These are phyloP conservation scores for Neurospora terricola DNA, from an alignment of 495 filamentous ascomycete species.

Conservation along the genomic window DNA sequence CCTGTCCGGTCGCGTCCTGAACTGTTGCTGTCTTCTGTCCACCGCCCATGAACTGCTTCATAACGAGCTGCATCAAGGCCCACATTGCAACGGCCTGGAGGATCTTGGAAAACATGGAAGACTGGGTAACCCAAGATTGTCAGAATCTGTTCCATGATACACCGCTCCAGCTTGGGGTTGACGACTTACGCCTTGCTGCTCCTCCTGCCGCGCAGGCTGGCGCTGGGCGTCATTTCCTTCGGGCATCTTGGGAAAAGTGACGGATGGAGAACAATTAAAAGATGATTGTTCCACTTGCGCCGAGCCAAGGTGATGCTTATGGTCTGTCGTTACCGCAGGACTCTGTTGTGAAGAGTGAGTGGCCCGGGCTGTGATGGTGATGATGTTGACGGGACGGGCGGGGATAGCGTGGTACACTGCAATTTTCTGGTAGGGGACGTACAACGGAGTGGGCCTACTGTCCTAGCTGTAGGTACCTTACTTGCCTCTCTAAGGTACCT, in stretches of 20 bases:
- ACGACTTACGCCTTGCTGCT: constrained; percentile 29
- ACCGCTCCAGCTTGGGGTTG: not conserved
- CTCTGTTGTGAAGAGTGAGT: not conserved
- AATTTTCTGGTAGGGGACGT: not conserved
- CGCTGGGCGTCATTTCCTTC: constrained; percentile 19
- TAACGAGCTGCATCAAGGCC: constrained; percentile 35
- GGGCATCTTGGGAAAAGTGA: constrained; percentile 24
- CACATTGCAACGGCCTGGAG: constrained; percentile 31
- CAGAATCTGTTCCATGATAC: constrained; percentile 6
- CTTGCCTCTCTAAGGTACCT: not conserved
- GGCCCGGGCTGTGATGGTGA: not conserved
- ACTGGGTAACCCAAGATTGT: constrained; percentile 6
- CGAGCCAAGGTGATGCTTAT: not conserved
- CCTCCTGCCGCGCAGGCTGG: constrained; percentile 19
- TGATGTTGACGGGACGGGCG: not conserved
- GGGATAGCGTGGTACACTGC: not conserved
- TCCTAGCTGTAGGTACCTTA: not conserved
- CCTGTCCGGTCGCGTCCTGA: constrained; percentile 37
- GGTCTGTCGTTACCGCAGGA: not conserved
- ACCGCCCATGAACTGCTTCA: constrained; percentile 39
- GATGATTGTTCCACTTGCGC: not conserved
- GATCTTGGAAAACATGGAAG: constrained; percentile 29
- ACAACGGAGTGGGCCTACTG: not conserved
- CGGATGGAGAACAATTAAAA: not conserved
- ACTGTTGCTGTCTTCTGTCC: constrained; percentile 32